Evolutionary conservation across 345 rosid species (phyloP).

Genomic region (Limnanthes douglasii): DNA sequence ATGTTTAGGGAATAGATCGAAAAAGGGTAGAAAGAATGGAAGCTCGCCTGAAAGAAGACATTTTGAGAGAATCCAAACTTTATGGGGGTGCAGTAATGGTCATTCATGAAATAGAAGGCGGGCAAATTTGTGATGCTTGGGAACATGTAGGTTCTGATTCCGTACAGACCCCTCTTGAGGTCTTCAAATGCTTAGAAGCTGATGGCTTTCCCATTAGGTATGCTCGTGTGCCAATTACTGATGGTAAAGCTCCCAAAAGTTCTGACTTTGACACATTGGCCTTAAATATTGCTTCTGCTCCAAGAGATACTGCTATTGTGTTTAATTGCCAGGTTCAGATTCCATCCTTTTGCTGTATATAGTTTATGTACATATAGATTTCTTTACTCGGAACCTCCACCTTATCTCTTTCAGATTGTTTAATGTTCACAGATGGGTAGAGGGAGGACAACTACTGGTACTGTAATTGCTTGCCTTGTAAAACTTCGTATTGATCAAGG

Average conservation of each 20-base stretch:
- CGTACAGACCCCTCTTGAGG: conserved; percentile 89
- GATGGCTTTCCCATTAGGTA: conserved; percentile 76
- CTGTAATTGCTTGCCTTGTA: conserved; percentile 95
- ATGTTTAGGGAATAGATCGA: conserved; percentile 77
- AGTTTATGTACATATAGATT: background rate
- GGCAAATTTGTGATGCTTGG: conserved; percentile 85
- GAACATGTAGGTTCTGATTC: conserved; percentile 62
- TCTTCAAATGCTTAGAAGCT: conserved; percentile 69
- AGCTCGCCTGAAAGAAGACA: conserved; percentile 90
- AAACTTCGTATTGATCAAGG: conserved; percentile 80
- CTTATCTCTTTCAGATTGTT: conserved; percentile 6
- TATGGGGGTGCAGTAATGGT: conserved; percentile 94
- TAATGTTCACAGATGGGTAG: conserved; percentile 73
- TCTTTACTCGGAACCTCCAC: background rate
- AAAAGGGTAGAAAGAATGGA: conserved; percentile 96
- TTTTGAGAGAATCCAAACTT: conserved; percentile 70
- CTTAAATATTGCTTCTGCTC: conserved; percentile 71
- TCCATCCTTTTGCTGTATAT: conserved; percentile 6
- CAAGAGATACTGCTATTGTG: conserved; percentile 79
- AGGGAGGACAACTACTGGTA: conserved; percentile 99
- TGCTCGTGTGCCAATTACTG: conserved; percentile 95
- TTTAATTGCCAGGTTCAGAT: conserved; percentile 89
- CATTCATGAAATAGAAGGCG: conserved; percentile 79
- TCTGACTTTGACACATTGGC: conserved; percentile 81
- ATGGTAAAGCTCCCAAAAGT: conserved; percentile 97